Evolutionary conservation across 106 monocot genomes (phyloP).

Genomic region (Dioscorea dumetorum): DNA sequence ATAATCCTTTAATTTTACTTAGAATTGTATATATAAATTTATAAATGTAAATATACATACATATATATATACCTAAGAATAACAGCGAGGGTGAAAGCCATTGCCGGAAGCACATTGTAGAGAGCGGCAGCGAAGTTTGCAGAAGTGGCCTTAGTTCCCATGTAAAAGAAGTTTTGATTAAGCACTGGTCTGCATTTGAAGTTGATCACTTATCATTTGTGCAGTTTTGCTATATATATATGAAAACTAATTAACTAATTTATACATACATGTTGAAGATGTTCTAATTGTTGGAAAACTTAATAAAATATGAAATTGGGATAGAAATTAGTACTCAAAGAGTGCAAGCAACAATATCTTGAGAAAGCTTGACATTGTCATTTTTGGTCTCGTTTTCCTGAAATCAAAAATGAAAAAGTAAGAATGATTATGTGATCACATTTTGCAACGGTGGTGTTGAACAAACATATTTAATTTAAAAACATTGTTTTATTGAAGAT

Average conservation of each 20-base stretch:
- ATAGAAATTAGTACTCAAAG: slow-evolving; percentile 31
- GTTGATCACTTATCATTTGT: neutral
- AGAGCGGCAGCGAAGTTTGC: slow-evolving; percentile 73
- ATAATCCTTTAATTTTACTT: too few relatives aligned
- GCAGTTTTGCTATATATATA: too few relatives aligned
- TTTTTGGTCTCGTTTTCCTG: slow-evolving; percentile 76
- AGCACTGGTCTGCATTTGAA: slow-evolving; percentile 57
- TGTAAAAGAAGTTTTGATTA: slow-evolving; percentile 81
- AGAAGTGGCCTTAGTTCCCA: slow-evolving; percentile 59
- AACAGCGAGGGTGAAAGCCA: slow-evolving; percentile 51
- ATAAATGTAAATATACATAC: neutral
- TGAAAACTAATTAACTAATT: too few relatives aligned
- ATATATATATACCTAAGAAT: slow-evolving; percentile 33
- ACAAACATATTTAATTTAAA: too few relatives aligned
- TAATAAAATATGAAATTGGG: too few relatives aligned
- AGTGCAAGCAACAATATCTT: slow-evolving; percentile 62
- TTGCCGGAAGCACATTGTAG: slow-evolving; percentile 68
- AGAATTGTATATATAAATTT: too few relatives aligned
- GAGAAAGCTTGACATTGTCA: slow-evolving; percentile 56
- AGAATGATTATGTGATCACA: too few relatives aligned
- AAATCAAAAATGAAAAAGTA: neutral
- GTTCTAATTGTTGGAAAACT: too few relatives aligned
- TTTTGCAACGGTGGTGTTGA: too few relatives aligned
- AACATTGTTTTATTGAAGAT: too few relatives aligned
- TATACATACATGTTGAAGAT: too few relatives aligned